Evolutionary conservation across 148 eudicot species (phyloP).

Genomic region (Amaranthus cruentus): DNA sequence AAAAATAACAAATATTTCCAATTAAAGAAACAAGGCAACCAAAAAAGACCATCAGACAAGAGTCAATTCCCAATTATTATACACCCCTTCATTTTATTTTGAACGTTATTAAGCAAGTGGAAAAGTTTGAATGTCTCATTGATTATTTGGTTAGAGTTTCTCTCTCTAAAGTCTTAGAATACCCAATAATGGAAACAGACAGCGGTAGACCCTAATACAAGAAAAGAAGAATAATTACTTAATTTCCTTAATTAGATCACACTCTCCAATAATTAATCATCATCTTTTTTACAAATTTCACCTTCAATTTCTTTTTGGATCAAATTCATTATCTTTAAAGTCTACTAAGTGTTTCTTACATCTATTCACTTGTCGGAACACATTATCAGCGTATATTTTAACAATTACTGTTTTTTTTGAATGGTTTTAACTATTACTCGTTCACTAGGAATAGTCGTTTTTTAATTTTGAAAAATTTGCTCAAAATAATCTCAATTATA

Average conservation of each 20-base stretch:
- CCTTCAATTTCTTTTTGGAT: not conserved
- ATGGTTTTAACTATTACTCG: too few relatives aligned
- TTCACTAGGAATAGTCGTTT: too few relatives aligned
- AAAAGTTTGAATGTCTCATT: constrained; percentile 35
- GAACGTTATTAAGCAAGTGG: constrained; percentile 81
- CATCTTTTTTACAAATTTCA: not conserved
- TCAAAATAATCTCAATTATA: too few relatives aligned
- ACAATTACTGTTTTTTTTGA: too few relatives aligned
- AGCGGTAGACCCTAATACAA: constrained; percentile 20
- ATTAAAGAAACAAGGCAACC: constrained; percentile 11
- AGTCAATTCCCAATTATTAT: too few relatives aligned
- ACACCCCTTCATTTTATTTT: constrained; percentile 28
- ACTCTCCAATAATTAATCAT: constrained; percentile 14
- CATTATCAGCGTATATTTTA: too few relatives aligned
- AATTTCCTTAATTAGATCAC: constrained; percentile 39
- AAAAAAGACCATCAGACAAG: constrained; percentile 9
- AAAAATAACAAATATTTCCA: too few relatives aligned
- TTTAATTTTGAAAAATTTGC: too few relatives aligned
- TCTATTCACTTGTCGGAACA: too few relatives aligned
- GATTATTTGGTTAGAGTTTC: constrained; percentile 9
- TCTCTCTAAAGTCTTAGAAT: constrained; percentile 7
- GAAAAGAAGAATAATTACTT: constrained; percentile 31
- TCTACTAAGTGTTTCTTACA: too few relatives aligned
- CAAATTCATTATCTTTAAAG: not conserved
- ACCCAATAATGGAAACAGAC: constrained; percentile 59